Conservation (phyloP, 176 grass and related monocot species). For the Carex kokanica region DNA sequence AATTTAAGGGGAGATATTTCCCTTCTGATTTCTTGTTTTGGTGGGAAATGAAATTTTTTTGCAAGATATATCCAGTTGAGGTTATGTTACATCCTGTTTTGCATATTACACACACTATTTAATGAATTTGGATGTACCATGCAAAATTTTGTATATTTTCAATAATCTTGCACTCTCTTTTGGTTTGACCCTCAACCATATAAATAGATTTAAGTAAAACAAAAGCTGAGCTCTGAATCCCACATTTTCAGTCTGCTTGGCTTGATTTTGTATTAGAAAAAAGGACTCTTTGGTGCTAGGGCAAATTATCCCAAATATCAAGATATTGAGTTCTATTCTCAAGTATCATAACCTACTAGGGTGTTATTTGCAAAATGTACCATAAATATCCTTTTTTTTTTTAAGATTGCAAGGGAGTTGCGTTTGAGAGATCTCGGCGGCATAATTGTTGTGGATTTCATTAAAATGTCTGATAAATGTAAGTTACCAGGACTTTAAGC, state of each 20-base stretch:
- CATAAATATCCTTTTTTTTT: too few relatives aligned
- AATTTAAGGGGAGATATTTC: not conserved
- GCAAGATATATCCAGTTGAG: not conserved
- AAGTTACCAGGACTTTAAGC: constrained; percentile 38
- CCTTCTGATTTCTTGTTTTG: not conserved
- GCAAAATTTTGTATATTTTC: not conserved
- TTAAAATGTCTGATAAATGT: constrained; percentile 91
- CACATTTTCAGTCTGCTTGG: not conserved
- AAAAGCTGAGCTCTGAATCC: not conserved
- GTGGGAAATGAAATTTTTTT: not conserved
- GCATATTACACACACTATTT: not conserved
- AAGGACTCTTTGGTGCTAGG: not conserved
- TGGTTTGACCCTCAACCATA: not conserved
- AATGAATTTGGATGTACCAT: not conserved
- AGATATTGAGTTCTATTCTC: not conserved
- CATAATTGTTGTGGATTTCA: constrained; percentile 98
- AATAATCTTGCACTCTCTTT: not conserved
- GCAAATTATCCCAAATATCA: not conserved
- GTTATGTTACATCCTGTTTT: not conserved
- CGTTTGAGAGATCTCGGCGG: constrained; percentile 93
- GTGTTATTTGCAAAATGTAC: not conserved
- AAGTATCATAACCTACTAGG: not conserved
- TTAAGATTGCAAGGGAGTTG: constrained; percentile 82
- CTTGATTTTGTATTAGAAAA: not conserved
- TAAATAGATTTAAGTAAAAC: not conserved